These are phyloP conservation scores for Cryptococcus jaspeensis DNA, from an alignment of 1,284 basidiomycete species.

Conservation along the genomic window DNA sequence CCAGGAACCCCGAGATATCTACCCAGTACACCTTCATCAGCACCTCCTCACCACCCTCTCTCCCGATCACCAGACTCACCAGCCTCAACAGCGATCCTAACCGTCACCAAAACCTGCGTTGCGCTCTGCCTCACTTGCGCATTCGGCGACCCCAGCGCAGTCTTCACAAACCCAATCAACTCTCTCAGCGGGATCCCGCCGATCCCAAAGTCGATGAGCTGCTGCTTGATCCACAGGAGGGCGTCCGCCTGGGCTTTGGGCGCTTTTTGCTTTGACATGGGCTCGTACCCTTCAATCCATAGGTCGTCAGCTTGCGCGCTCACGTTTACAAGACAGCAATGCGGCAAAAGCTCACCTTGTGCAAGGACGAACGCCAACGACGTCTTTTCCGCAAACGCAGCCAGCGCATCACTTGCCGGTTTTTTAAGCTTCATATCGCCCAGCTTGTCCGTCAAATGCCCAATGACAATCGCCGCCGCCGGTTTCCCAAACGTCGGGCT, in stretches of 20 bases:
- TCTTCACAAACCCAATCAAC: conserved; percentile 88
- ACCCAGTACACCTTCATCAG: conserved; percentile 6
- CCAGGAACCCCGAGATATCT: conserved; percentile 89
- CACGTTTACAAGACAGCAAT: background rate
- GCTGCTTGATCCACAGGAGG: conserved; percentile 82
- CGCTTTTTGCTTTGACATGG: conserved; percentile 89
- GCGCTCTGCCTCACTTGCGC: conserved; percentile 90
- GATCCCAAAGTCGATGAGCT: conserved; percentile 90
- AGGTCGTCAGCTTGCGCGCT: conserved; percentile 39
- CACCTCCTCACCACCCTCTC: background rate
- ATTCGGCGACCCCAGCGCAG: conserved; percentile 86
- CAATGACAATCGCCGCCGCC: conserved; percentile 76
- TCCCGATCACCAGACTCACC: conserved; percentile 58
- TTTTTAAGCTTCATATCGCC: conserved; percentile 98
- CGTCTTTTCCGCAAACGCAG: conserved; percentile 83
- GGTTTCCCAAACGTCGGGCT: conserved; percentile 83
- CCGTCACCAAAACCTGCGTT: conserved; percentile 88
- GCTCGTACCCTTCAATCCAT: conserved; percentile 67
- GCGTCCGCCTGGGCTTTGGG: conserved; percentile 96
- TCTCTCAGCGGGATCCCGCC: conserved; percentile 77
- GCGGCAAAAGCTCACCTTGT: conserved; percentile 64
- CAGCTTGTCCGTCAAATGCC: conserved; percentile 90
- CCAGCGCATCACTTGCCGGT: conserved; percentile 85
- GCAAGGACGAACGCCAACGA: conserved; percentile 91
- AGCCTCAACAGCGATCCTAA: conserved; percentile 86